These are phyloP conservation scores for Lactarius deliciosus DNA, from an alignment of 768 basidiomycete genomes.

Conservation along the genomic window DNA sequence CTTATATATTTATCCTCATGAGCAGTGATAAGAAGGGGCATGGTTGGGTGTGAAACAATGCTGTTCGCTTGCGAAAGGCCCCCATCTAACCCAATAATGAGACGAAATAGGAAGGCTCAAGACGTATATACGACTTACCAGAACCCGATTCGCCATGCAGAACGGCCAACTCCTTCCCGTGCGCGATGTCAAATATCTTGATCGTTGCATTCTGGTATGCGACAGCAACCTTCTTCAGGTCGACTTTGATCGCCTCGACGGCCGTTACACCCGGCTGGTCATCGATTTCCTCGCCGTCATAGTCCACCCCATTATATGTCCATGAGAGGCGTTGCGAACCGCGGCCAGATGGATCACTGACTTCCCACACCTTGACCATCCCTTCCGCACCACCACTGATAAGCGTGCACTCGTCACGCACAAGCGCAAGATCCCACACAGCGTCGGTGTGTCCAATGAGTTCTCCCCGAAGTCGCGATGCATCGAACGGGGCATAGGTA, in stretches of 20 bases:
- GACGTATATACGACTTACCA: slow-evolving; percentile 13
- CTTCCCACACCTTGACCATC: slow-evolving; percentile 91
- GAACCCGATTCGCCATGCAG: slow-evolving; percentile 38
- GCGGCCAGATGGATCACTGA: slow-evolving; percentile 57
- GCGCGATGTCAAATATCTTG: slow-evolving; percentile 90
- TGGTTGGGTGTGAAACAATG: slow-evolving; percentile 86
- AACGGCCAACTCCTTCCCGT: slow-evolving; percentile 70
- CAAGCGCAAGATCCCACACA: slow-evolving; percentile 91
- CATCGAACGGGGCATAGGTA: slow-evolving; percentile 90
- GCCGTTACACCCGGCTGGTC: slow-evolving; percentile 71
- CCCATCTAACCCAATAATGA: slow-evolving; percentile 52
- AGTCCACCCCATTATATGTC: slow-evolving; percentile 73
- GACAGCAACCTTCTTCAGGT: slow-evolving; percentile 84
- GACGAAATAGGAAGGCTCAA: not conserved
- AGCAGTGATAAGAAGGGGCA: slow-evolving; percentile 83
- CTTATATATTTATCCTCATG: slow-evolving; percentile 94
- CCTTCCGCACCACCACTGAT: slow-evolving; percentile 93
- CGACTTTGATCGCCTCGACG: slow-evolving; percentile 78
- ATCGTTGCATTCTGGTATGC: slow-evolving; percentile 87
- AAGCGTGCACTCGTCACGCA: slow-evolving; percentile 78
- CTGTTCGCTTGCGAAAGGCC: slow-evolving; percentile 82
- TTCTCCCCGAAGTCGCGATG: slow-evolving; percentile 70
- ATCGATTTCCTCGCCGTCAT: slow-evolving; percentile 40
- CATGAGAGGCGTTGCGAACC: slow-evolving; percentile 73
- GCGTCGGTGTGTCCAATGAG: slow-evolving; percentile 94